Base-by-base conservation (phyloP, 208 protist genomes). In the Leishmania guyanensis region DNA sequence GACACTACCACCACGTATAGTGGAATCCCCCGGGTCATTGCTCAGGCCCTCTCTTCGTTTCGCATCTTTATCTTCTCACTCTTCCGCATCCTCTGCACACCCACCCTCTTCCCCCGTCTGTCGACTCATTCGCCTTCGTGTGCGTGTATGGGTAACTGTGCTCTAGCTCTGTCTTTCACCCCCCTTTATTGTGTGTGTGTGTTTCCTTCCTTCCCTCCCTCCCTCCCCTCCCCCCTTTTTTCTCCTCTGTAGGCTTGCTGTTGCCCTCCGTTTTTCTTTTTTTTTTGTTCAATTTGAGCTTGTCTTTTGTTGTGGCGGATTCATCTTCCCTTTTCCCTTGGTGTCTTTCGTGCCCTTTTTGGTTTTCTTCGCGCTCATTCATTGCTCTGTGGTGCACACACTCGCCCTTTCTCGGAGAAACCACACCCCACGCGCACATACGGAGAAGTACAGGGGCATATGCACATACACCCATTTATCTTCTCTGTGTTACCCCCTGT, bases 251-350 rank as follows among this genome's bases (percentile, higher is more conserved):
- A 22, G 62, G 29, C 3, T 9, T 66, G 62, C n/a, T 66, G n/a
- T 66, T 36, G 62, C 62, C 26, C n/a, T 66, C 62, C 8, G 58
- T 36, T 74, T 68, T 69, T 78, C 72, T 73, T 71, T 74, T 75
- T 75, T 73, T 87, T 66, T 69, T 43, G 6, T 80, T 66, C 75
- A 17, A 72, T 72, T 71, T 80, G 50, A 53, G 54, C 75, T 80
- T 53, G 33, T 66, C n/a, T n/a, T n/a, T 20, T 10, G 20, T 26
- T 33, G 29, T 17, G 64, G 12, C 1, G 0, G 33, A 10, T 33
- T 26, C 33, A 26, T 12, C 5, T 16, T 5, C 9, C 36, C 20
- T 46, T 33, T 69, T 16, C 39, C 29, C 5, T 14, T 62, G 5
- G 58, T 60, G 54, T 60, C 9, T n/a, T 64, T 29, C 16, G 12